Evolutionary conservation across 129 eudicot genomes (phyloP).

Genomic region (Smallanthus sonchifolius): DNA sequence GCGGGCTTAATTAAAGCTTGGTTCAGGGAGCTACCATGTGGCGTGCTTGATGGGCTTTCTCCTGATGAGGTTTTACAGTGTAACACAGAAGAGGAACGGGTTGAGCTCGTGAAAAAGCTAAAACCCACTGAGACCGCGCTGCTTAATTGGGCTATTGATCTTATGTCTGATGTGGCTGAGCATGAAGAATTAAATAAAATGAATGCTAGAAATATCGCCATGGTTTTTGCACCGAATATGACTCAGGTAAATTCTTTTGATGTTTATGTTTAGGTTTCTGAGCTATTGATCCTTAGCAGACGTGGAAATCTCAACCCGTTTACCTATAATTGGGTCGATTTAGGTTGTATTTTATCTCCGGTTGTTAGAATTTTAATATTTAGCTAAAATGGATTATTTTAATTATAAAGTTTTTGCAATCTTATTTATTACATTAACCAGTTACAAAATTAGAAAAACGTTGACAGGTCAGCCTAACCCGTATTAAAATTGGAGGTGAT

Average conservation of each 20-base stretch:
- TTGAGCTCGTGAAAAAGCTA: slow-evolving; percentile 67
- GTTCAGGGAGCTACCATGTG: slow-evolving; percentile 88
- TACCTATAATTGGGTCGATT: not conserved
- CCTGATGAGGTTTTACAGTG: slow-evolving; percentile 73
- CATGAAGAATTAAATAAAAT: slow-evolving; percentile 76
- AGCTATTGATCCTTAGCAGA: not conserved
- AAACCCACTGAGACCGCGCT: slow-evolving; percentile 74
- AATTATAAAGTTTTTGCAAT: not conserved
- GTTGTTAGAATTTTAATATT: not conserved
- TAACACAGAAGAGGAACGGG: slow-evolving; percentile 62
- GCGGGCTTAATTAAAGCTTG: slow-evolving; percentile 87
- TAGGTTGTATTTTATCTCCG: not conserved
- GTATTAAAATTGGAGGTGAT: not conserved
- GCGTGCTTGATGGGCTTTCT: slow-evolving; percentile 86
- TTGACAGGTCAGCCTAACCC: not conserved
- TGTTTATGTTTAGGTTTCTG: not conserved
- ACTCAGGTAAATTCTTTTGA: slow-evolving; percentile 54
- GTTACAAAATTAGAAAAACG: not conserved
- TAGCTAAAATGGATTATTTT: not conserved
- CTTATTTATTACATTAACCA: not conserved
- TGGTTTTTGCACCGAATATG: slow-evolving; percentile 92
- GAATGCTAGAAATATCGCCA: slow-evolving; percentile 85
- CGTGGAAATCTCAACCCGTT: not conserved
- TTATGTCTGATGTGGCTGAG: slow-evolving; percentile 89
- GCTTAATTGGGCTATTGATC: slow-evolving; percentile 85